Conservation (phyloP, 306 rosid genomes). For the Neltuma alba region DNA sequence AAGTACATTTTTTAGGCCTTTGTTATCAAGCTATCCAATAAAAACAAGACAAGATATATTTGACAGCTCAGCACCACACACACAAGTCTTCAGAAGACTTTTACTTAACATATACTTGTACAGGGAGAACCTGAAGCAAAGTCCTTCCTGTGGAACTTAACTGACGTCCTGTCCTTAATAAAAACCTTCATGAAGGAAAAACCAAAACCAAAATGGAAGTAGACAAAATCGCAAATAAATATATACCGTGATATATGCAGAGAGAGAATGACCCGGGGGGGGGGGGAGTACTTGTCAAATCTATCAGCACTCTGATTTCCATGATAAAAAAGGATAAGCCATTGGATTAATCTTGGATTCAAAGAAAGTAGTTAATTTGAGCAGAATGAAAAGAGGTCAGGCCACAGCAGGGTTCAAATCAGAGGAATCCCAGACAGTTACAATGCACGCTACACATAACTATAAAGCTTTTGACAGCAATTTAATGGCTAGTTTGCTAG, state of each 20-base stretch:
- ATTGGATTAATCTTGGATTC: background rate
- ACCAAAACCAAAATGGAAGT: background rate
- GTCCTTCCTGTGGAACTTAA: background rate
- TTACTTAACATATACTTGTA: background rate
- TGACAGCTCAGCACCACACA: background rate
- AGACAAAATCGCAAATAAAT: background rate
- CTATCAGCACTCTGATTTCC: background rate
- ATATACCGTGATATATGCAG: too few relatives aligned
- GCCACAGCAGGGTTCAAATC: background rate
- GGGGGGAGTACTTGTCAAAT: background rate
- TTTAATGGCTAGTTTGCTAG: background rate
- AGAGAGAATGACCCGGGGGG: background rate
- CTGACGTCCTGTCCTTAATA: background rate
- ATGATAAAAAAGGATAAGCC: background rate
- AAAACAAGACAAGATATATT: background rate
- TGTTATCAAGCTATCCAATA: background rate
- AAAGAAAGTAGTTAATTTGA: background rate
- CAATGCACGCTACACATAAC: background rate
- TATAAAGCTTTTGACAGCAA: background rate
- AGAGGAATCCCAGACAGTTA: background rate
- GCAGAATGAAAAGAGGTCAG: background rate
- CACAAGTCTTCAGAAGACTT: background rate
- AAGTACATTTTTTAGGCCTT: background rate
- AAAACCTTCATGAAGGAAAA: background rate
- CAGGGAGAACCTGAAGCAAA: background rate